Base-by-base conservation (phyloP, 306 rosid species). In the Ormosia emarginata region DNA sequence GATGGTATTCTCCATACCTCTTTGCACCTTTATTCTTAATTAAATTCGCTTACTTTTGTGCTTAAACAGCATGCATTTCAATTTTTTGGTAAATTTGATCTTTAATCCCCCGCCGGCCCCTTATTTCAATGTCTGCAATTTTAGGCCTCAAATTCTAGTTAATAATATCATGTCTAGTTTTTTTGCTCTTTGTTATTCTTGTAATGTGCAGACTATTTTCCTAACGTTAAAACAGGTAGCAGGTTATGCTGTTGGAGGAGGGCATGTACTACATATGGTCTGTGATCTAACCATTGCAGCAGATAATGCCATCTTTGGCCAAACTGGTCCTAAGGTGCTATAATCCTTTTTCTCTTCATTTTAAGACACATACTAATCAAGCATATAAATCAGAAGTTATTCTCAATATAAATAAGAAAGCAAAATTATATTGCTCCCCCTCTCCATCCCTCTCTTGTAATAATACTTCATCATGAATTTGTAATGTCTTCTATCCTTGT, bases 221-320 rank as follows among this genome's bases (percentile, higher is more conserved):
- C 43, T 69, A 44, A 67, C 67, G 4, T 41, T 71, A 46, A 83
- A 75, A 74, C 86, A 95, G 99, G 99, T 93, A 75, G 93, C 98
- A 80, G 95, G 99, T 84, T 95, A 92, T 89, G 99, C 99, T 65
- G 46, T 84, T 87, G 95, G 99, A 83, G 99, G 99, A 83, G 97
- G 98, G 33, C 97, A 95, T 75, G 18, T 95, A 64, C 67, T 92
- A 43, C 98, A 89, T 71, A 93, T 95, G 97, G 93, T 93, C 58
- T 93, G 97, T 79, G 99, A 93, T 87, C 87, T 95, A 65, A 95
- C 99, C 53, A 93, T 95, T 67, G 96, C 98, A 55, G 98, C 97
- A 39, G 97, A 92, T 76, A 93, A 95, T 87, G 96, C 97, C 33
- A 85, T 93, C 52, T 93, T 95, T 80, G 99, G 99, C 74, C 99